Evolutionary conservation across 352 stramenopile species (phyloP).

Genomic region (Pythium biforme): DNA sequence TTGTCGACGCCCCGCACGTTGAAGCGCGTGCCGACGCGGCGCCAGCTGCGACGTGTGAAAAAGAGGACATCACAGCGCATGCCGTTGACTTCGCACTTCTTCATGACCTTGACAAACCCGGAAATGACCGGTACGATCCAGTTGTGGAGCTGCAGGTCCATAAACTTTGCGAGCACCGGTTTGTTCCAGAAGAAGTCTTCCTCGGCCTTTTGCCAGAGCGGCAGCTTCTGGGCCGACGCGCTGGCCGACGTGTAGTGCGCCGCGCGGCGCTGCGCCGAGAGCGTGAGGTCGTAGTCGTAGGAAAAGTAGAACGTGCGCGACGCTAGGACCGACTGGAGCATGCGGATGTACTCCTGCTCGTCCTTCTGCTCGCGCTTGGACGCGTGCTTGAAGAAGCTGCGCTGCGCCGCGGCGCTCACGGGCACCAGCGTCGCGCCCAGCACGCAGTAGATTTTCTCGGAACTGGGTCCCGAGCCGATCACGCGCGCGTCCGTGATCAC

Average conservation of each 20-base stretch:
- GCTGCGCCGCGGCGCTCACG: conserved; percentile 44
- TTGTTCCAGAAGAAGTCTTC: conserved; percentile 94
- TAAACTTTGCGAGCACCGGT: conserved; percentile 49
- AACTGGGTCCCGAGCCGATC: conserved; percentile 51
- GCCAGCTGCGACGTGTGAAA: conserved; percentile 68
- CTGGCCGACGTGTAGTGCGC: conserved; percentile 31
- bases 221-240: conserved; percentile 27
- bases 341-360: conserved; percentile 54
- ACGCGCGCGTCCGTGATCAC: conserved; percentile 60
- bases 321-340: conserved; percentile 47
- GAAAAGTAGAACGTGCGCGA: conserved; percentile 68
- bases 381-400: conserved; percentile 55
- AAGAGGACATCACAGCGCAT: conserved; percentile 64
- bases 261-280: conserved; percentile 50
- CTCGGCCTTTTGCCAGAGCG: conserved; percentile 67
- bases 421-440: conserved; percentile 50
- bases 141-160: conserved; percentile 47
- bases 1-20: conserved; percentile 91
- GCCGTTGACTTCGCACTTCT: conserved; percentile 60
- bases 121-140: conserved; percentile 72
- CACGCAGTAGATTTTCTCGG: conserved; percentile 64
- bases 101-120: conserved; percentile 68
- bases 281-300: conserved; percentile 66
- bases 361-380: conserved; percentile 54
- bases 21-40: conserved; percentile 89